phyloP scores from a whole-genome alignment of 352 stramenopile species.

The Phytophthora colocasiae region DNA sequence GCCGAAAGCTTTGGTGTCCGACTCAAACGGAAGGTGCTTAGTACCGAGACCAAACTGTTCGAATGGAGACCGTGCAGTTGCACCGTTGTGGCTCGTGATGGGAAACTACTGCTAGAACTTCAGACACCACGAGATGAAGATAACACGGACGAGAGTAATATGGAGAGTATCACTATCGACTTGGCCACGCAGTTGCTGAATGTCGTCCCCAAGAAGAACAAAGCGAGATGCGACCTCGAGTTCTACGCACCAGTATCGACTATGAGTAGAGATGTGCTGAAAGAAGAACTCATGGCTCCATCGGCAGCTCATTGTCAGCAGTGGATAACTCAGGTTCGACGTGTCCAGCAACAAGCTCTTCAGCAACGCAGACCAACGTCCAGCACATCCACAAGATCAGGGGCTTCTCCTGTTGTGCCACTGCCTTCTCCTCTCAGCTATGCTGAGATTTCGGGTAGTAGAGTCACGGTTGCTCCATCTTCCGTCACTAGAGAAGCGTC shows the following conservation, averaged over 20 bases:
- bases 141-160: constrained; percentile 14
- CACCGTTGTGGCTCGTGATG: constrained; percentile 38
- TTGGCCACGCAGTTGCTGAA: constrained; percentile 50
- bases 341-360: constrained; percentile 47
- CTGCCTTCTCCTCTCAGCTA: constrained; percentile 21
- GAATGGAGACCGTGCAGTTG: constrained; percentile 71
- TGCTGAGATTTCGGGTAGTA: constrained; percentile 16
- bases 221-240: constrained; percentile 62
- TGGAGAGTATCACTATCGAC: constrained; percentile 45
- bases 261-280: constrained; percentile 24
- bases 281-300: constrained; percentile 78
- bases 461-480: background rate
- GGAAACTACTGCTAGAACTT: constrained; percentile 43
- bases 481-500: constrained; percentile 21
- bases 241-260: constrained; percentile 34
- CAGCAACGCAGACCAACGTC: constrained; percentile 28
- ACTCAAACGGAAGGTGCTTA: constrained; percentile 77
- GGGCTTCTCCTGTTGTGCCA: constrained; percentile 25
- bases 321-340: constrained; percentile 60
- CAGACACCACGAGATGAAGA: constrained; percentile 37
- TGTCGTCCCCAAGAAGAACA: constrained; percentile 69
- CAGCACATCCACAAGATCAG: constrained; percentile 23
- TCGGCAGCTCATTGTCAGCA: constrained; percentile 69
- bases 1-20: constrained; percentile 25
- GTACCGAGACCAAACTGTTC: constrained; percentile 62